Evolutionary conservation across 2,329 filamentous ascomycete genomes (phyloP).

Genomic region (Periconia macrospinosa): DNA sequence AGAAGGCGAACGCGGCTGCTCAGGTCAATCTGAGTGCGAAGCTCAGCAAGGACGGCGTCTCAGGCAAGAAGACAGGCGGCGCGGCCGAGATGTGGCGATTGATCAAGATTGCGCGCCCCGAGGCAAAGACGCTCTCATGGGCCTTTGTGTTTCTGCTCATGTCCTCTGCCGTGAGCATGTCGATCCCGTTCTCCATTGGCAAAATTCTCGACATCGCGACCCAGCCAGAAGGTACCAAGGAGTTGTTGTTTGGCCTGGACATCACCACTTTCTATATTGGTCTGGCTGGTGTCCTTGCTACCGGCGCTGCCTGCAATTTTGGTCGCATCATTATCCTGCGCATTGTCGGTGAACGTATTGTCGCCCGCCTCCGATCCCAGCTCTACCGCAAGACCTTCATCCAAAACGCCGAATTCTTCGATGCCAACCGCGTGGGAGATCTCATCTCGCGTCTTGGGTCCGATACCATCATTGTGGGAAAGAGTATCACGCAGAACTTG

Average conservation of each 20-base stretch:
- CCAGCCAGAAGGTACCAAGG: constrained; percentile 64
- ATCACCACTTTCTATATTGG: constrained; percentile 86
- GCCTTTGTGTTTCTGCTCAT: constrained; percentile 86
- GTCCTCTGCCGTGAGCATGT: constrained; percentile 92
- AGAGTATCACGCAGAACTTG: constrained; percentile 96
- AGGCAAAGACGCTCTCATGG: constrained; percentile 74
- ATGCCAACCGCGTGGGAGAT: constrained; percentile 95
- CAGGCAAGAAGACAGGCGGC: constrained; percentile 58
- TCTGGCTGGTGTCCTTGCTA: constrained; percentile 70
- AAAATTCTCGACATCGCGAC: constrained; percentile 93
- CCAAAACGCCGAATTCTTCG: constrained; percentile 99
- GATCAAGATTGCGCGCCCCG: constrained; percentile 85
- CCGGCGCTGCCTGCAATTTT: constrained; percentile 90
- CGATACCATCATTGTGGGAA: constrained; percentile 96
- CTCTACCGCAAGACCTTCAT: constrained; percentile 90
- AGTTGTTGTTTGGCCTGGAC: constrained; percentile 78
- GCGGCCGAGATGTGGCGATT: constrained; percentile 78
- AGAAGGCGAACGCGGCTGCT: constrained; percentile 82
- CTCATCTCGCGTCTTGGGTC: constrained; percentile 93
- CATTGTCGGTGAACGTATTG: constrained; percentile 93
- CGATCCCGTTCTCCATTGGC: constrained; percentile 93
- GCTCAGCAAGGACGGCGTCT: constrained; percentile 74
- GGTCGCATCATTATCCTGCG: constrained; percentile 89
- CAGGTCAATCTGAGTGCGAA: constrained; percentile 88
- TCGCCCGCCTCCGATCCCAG: constrained; percentile 83